Base-by-base conservation (phyloP, 1,284 basidiomycete genomes). In the Ceratobasidium sp. region DNA sequence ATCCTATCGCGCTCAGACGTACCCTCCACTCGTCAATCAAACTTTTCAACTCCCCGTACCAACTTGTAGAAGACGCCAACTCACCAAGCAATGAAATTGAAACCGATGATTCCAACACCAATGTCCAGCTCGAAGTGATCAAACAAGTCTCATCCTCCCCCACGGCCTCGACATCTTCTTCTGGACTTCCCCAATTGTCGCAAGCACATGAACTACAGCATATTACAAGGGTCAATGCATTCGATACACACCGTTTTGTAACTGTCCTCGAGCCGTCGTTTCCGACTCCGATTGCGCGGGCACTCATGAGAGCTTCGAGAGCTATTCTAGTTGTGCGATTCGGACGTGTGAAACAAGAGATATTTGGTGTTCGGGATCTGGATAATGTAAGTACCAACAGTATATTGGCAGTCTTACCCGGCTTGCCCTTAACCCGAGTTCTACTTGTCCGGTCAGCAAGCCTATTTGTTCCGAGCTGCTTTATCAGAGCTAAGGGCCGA, bases 391-490 rank as follows among this genome's bases (percentile, higher is more conserved):
- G 94, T 90, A 3, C 61, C 79, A 71, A 20, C 15, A 28, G 10
- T 6, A n/a, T 15, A 70, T 3, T 68, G 13, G 63, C 51, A 7
- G n/a, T n/a, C 42, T 28, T 20, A 18, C 20, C 20, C 23, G 10
- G 39, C 44, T 64, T 13, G 40, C 40, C 6, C 61, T 58, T 28
- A 23, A 28, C 55, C 55, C 28, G 15, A 51, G 58, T n/a, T 6
- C 80, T 82, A 79, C 63, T 76, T 26, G 33, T 1, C 51, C 51
- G 10, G 46, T 58, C 46, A 97, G 96, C 94, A 97, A 91, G 96
- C 96, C 13, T 99, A 99, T 85, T 89, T 99, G 39, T 99, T 98
- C 86, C 92, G 93, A 73, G 97, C 98, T 12, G 98, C 97, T 0
- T 85, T 99, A 39, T 94, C 95, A 0, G 97, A 99, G 85, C 88